Conservation (phyloP, 139 green algal genomes). For the Ulvella scutata region DNA sequence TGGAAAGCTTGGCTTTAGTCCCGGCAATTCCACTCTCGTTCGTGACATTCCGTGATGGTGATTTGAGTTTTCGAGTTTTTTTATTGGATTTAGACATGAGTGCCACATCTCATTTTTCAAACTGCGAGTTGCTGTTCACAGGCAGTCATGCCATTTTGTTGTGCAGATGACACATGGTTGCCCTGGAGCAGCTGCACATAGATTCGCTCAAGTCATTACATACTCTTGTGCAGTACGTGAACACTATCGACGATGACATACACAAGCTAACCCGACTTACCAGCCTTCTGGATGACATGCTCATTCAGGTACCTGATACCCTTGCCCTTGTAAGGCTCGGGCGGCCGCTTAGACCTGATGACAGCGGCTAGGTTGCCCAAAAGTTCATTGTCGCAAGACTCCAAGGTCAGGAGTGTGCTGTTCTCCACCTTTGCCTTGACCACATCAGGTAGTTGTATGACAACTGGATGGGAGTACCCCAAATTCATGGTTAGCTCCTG, state of each 20-base stretch:
- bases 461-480: slow-evolving; percentile 78
- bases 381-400: slow-evolving; percentile 66
- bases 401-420: slow-evolving; percentile 61
- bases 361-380: slow-evolving; percentile 87
- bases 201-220: no score
- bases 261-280: slow-evolving; percentile 65
- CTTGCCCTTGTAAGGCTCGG: slow-evolving; percentile 96
- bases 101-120: no score
- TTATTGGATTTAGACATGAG: no score
- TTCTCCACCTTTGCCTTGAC: slow-evolving; percentile 73
- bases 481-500: slow-evolving; percentile 76
- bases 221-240: no score
- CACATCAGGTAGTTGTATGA: slow-evolving; percentile 69
- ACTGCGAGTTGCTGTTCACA: no score
- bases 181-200: no score
- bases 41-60: no score
- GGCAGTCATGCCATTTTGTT: no score
- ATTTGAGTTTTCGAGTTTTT: no score
- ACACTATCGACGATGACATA: neutral
- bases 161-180: no score
- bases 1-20: no score
- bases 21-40: no score
- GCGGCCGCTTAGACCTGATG: slow-evolving; percentile 61
- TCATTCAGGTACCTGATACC: slow-evolving; percentile 83
- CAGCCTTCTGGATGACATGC: slow-evolving; percentile 85